Base-by-base conservation (phyloP, 2,329 filamentous ascomycete species). In the Apiospora kogelbergensis region DNA sequence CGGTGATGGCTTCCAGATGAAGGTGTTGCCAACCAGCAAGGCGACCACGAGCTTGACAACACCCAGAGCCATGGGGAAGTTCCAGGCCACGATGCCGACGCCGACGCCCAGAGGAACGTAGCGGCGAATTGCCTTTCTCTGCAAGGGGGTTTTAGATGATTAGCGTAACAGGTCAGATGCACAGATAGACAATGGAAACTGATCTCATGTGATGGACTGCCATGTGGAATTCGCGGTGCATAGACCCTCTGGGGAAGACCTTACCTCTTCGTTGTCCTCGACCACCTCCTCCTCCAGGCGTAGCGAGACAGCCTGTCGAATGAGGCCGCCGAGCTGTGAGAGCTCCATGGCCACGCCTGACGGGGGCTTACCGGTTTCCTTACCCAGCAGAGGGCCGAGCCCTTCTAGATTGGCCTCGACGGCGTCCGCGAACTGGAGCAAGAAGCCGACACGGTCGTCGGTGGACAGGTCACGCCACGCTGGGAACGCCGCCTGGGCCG, bases 51-150 rank as follows among this genome's bases (percentile, higher is more conserved):
- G 79, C 74, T 86, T 86, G 45, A 79, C 78, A 5, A 78, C 73
- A 0, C 80, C 78, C 0, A 75, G 68, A 41, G 15, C 48, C 26
- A 79, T 70, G 0, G 78, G 79, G 67, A 76, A 86, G 71, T 88
- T 88, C 85, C 85, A 87, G 1, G 85, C 84, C 2, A 84, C 80
- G 53, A 87, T 87, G 13, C 80, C 85, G 13, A 77, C 83, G 3
- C 77, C 78, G 6, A 84, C 80, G 3, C 83, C 82, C 9, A 83
- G 72, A 1, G 82, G 81, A 24, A 72, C 71, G 69, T 75, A 78
- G 60, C 71, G 72, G 20, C 71, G 71, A n/a, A 63, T 63, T 74
- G 65, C 75, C 69, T 57, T 72, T 73, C 68, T 80, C 78, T 4
- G 81, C 77, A 2, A 69, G 77, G 13, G 83, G 83, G 80, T 44